Percentiles rank a stretch among this genome's conserved stretches.
Evolutionary conservation across 495 filamentous ascomycete species (phyloP).

Genomic region (Corynascus novoguineensis): DNA sequence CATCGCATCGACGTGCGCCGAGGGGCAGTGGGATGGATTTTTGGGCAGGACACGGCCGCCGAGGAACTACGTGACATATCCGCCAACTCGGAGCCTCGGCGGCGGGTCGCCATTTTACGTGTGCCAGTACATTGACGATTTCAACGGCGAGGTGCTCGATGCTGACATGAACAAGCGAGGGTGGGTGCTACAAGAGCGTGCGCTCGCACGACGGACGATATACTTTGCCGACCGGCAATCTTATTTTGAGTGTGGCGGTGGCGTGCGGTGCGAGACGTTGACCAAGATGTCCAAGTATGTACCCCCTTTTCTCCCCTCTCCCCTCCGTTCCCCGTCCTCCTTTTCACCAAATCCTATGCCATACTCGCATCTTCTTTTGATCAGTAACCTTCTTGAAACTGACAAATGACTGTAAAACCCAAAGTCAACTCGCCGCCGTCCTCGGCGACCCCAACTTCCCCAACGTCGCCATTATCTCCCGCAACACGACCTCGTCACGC

Average conservation of each 20-base stretch:
- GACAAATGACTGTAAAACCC: slow-evolving; percentile 2
- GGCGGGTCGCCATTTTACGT: slow-evolving; percentile 17
- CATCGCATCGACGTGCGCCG: slow-evolving; percentile 26
- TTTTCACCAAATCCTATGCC: no score
- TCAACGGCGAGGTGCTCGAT: slow-evolving; percentile 29
- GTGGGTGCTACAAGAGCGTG: slow-evolving; percentile 40
- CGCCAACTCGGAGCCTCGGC: neutral
- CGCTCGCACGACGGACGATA: slow-evolving; percentile 33
- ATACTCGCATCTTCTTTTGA: no score
- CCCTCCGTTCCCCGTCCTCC: no score
- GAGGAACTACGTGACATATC: neutral
- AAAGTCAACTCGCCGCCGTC: slow-evolving; percentile 26
- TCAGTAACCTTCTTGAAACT: neutral
- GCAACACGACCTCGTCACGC: neutral
- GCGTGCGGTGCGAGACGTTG: slow-evolving; percentile 34
- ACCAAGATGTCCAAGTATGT: slow-evolving; percentile 28
- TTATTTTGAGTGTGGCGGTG: slow-evolving; percentile 39
- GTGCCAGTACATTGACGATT: slow-evolving; percentile 29
- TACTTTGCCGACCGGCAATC: slow-evolving; percentile 33
- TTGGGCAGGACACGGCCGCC: neutral
- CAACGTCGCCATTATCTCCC: neutral
- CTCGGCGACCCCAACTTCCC: slow-evolving; percentile 35
- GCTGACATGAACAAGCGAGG: slow-evolving; percentile 28
- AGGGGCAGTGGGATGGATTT: neutral
- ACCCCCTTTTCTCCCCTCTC: no score